Percentiles rank a stretch among this genome's conserved stretches.
Evolutionary conservation across 768 basidiomycete genomes (phyloP).

Genomic region (Wakefieldia striispora): DNA sequence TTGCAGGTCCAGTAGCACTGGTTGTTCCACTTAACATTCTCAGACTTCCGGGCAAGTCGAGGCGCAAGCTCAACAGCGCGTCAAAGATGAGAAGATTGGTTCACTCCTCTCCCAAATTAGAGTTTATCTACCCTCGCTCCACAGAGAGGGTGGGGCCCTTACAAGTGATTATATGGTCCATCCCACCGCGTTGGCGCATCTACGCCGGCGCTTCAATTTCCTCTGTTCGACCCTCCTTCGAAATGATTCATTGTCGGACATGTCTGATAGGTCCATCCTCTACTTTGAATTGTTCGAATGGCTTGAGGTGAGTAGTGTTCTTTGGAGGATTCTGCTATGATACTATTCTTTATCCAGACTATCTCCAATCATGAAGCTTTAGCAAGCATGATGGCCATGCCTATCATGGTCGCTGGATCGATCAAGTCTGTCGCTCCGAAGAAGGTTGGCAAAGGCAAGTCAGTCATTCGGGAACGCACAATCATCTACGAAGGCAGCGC

Average conservation of each 20-base stretch:
- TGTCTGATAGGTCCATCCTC: slow-evolving; percentile 82
- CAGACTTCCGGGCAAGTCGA: slow-evolving; percentile 80
- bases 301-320: slow-evolving; percentile 64
- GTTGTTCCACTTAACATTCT: slow-evolving; percentile 5
- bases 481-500: slow-evolving; percentile 90
- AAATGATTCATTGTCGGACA: slow-evolving; percentile 91
- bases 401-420: slow-evolving; percentile 82
- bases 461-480: slow-evolving; percentile 70
- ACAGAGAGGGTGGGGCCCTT: slow-evolving; percentile 70
- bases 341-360: slow-evolving; percentile 48
- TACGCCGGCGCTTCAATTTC: slow-evolving; percentile 87
- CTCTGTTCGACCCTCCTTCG: slow-evolving; percentile 82
- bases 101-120: slow-evolving; percentile 68
- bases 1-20: slow-evolving; percentile 6
- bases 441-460: slow-evolving; percentile 43
- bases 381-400: slow-evolving; percentile 96
- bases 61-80: slow-evolving; percentile 68
- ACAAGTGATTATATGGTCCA: slow-evolving; percentile 92
- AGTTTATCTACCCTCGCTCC: slow-evolving; percentile 79
- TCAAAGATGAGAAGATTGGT: slow-evolving; percentile 73
- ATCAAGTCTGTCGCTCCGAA: slow-evolving; percentile 63
- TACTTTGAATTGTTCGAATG: slow-evolving; percentile 91
- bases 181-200: slow-evolving; percentile 88
- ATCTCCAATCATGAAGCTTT: slow-evolving; percentile 92
- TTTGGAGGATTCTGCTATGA: not conserved